Conservation (phyloP, 106 monocot species). For the Cymbidium sinense region DNA sequence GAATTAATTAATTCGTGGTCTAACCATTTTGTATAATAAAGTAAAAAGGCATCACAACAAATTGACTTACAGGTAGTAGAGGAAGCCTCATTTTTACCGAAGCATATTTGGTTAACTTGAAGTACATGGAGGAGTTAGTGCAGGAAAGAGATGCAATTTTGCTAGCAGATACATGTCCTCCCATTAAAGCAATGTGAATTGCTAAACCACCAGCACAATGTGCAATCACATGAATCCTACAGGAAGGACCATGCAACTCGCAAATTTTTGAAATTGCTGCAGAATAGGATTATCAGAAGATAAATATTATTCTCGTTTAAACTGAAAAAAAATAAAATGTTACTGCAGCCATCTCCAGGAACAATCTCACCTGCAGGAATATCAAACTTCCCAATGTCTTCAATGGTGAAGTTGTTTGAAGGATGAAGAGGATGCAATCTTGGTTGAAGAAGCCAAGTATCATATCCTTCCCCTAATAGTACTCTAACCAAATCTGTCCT, state of each 20-base stretch:
- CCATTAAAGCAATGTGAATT: constrained; percentile 30
- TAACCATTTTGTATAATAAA: too few relatives aligned
- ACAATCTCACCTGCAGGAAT: constrained; percentile 26
- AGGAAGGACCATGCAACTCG: constrained; percentile 10
- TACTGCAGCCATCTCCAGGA: background rate
- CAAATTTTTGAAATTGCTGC: constrained; percentile 17
- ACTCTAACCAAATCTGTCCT: constrained; percentile 20
- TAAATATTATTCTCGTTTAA: background rate
- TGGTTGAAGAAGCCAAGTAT: constrained; percentile 31
- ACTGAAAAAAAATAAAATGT: background rate
- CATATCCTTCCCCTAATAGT: constrained; percentile 29
- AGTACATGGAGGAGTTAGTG: constrained; percentile 37
- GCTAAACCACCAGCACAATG: constrained; percentile 33
- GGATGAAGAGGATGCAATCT: constrained; percentile 30
- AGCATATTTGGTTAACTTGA: constrained; percentile 29
- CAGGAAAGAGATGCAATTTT: constrained; percentile 28
- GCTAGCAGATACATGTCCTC: constrained; percentile 31
- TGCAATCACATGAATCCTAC: constrained; percentile 33
- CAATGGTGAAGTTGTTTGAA: constrained; percentile 31
- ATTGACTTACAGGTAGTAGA: constrained; percentile 24
- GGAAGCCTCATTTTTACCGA: constrained; percentile 32
- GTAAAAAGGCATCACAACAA: too few relatives aligned
- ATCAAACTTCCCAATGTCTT: constrained; percentile 24
- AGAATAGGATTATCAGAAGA: background rate
- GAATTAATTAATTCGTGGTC: too few relatives aligned